Evolutionary conservation across 2,329 filamentous ascomycete species (phyloP).

Genomic region (Emmonsiellopsis sp.): DNA sequence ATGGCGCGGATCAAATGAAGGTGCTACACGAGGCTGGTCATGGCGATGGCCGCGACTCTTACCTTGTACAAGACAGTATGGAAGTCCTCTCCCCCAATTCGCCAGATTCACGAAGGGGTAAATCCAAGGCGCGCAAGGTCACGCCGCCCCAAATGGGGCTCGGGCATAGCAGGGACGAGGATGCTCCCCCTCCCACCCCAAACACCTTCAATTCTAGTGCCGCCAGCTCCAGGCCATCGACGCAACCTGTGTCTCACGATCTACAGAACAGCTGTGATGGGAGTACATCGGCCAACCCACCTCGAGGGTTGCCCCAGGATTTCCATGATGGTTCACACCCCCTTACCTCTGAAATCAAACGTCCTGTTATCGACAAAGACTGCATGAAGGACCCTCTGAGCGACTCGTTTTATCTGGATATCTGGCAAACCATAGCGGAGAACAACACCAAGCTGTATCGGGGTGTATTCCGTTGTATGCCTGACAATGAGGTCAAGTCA

Average conservation of each 20-base stretch:
- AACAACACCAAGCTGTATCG: slow-evolving; percentile 96
- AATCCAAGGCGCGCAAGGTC: background rate
- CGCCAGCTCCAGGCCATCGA: background rate
- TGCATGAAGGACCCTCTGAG: slow-evolving; percentile 91
- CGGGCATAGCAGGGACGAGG: background rate
- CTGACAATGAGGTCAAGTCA: slow-evolving; percentile 83
- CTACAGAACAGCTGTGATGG: slow-evolving; percentile 65
- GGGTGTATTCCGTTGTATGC: slow-evolving; percentile 92
- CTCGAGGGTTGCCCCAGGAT: slow-evolving; percentile 29
- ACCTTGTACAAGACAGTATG: slow-evolving; percentile 52
- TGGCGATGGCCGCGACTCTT: slow-evolving; percentile 61
- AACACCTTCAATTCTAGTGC: slow-evolving; percentile 50
- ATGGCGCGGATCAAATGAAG: slow-evolving; percentile 68
- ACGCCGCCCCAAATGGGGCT: background rate
- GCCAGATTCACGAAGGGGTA: slow-evolving; percentile 22
- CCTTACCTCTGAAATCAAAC: slow-evolving; percentile 57
- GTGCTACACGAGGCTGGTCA: slow-evolving; percentile 52
- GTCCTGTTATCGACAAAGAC: slow-evolving; percentile 69
- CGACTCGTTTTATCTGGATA: slow-evolving; percentile 72
- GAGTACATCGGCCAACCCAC: slow-evolving; percentile 59
- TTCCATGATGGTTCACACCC: slow-evolving; percentile 43
- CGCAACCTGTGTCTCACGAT: background rate
- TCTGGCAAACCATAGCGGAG: slow-evolving; percentile 77
- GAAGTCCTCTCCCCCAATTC: slow-evolving; percentile 63
- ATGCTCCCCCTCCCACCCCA: slow-evolving; percentile 10